Base-by-base conservation (phyloP, 2,329 filamentous ascomycete species). In the Calonectria naviculata region DNA sequence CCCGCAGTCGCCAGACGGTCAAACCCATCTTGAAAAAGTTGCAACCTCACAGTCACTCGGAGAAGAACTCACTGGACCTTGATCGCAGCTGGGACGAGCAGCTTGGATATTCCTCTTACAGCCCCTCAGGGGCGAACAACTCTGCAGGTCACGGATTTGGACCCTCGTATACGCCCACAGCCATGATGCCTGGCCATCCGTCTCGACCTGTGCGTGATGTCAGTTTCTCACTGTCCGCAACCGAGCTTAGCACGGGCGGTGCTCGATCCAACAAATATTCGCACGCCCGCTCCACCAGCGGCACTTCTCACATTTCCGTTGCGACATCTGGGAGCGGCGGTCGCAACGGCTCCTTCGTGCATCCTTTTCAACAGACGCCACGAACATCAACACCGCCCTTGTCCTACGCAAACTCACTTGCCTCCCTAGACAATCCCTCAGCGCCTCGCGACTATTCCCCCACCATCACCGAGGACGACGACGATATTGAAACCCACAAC, bases 331-430 rank as follows among this genome's bases (percentile, higher is more conserved):
- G 84, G 72, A 91, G 89, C 75, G 85, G 88, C 74, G 85, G 82
- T 65, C 85, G 87, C 68, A 84, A 83, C 68, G 85, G 85, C 68
- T 82, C 85, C 36, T 92, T 92, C 77, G 86, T 92, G 24, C 91
- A 92, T 78, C 90, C 91, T 29, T 92, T 91, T 74, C 89, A 92
- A 78, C 91, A 92, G 81, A 91, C 85, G 10, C 91, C 91, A 36
- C 87, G 89, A 46, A 89, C 89, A 1, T 88, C 89, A 54, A 91
- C 90, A 70, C 89, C 90, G 62, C 89, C 90, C 10, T 77, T 91
- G 71, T 87, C 89, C 28, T 91, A 90, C 79, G 86, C 89, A 73
- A 89, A 89, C 79, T 90, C 89, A 9, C 81, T 88, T 49, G 84
- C 86, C 19, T 89, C 88, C 3, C 83, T 90, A 64, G 87, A 88